A percentile compares a stretch with the other conserved stretches of the same genome.
Conservation (phyloP, 1,284 basidiomycete genomes). For the Entoloma clypeatum region DNA sequence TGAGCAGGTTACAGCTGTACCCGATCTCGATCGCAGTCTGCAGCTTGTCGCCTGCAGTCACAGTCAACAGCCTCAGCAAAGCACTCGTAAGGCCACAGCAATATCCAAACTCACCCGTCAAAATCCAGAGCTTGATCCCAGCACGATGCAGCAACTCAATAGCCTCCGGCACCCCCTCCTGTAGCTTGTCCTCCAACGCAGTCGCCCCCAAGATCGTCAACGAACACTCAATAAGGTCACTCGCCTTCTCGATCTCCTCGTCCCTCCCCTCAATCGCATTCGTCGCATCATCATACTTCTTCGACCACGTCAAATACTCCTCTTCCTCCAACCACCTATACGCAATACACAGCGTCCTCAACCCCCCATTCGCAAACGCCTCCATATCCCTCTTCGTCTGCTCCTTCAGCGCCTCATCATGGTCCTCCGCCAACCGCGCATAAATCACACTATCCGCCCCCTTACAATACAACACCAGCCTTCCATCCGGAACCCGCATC, state of each 20-base stretch:
- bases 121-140: slow-evolving; percentile 96
- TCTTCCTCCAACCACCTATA: slow-evolving; percentile 78
- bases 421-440: slow-evolving; percentile 72
- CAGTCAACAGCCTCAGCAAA: neutral
- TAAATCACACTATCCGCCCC: slow-evolving; percentile 98
- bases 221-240: slow-evolving; percentile 80
- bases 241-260: slow-evolving; percentile 86
- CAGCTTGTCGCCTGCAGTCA: slow-evolving; percentile 79
- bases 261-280: slow-evolving; percentile 78
- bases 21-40: slow-evolving; percentile 97
- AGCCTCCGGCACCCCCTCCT: slow-evolving; percentile 94
- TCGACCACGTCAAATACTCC: slow-evolving; percentile 83
- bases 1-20: slow-evolving; percentile 90
- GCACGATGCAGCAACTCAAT: slow-evolving; percentile 90
- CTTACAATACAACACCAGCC: slow-evolving; percentile 86
- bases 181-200: slow-evolving; percentile 94
- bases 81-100: slow-evolving; percentile 18
- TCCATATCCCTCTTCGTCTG: slow-evolving; percentile 87
- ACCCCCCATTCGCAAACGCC: slow-evolving; percentile 87
- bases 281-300: slow-evolving; percentile 77
- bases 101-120: slow-evolving; percentile 64
- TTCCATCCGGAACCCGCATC: slow-evolving; percentile 79
- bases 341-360: slow-evolving; percentile 90
- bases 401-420: slow-evolving; percentile 73
- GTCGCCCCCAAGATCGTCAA: slow-evolving; percentile 89